phyloP scores from a whole-genome alignment of 768 basidiomycete species.

The Tylopilus felleus region DNA sequence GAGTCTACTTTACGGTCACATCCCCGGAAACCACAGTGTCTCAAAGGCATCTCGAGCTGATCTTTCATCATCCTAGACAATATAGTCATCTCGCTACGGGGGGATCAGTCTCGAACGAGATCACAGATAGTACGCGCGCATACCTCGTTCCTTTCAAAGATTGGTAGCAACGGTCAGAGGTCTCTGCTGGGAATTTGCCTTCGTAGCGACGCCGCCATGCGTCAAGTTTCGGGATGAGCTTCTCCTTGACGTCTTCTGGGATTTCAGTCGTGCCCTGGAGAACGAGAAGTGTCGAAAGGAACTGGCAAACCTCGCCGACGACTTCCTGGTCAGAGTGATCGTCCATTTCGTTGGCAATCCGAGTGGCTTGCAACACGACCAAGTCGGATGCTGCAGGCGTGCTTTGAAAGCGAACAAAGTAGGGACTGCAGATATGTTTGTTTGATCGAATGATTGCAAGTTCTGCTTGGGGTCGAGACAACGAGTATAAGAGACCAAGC shows the following conservation, averaged over 20 bases:
- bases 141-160: constrained; percentile 31
- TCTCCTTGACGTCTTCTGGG: constrained; percentile 30
- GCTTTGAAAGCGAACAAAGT: constrained; percentile 39
- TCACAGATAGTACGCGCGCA: constrained; percentile 2
- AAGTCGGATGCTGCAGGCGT: constrained; percentile 32
- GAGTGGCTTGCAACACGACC: constrained; percentile 36
- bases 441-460: neutral
- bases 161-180: constrained; percentile 36
- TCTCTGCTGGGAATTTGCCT: constrained; percentile 33
- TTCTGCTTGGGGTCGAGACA: constrained; percentile 9
- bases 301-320: constrained; percentile 38
- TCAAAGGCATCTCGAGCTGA: constrained; percentile 30
- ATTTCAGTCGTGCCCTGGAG: constrained; percentile 35
- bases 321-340: constrained; percentile 15
- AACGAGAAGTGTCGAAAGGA: constrained; percentile 38
- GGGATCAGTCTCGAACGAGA: neutral
- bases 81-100: constrained; percentile 25
- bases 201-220: constrained; percentile 31
- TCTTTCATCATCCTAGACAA: constrained; percentile 30
- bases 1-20: constrained; percentile 22
- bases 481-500: constrained; percentile 30
- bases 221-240: constrained; percentile 33
- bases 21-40: constrained; percentile 31
- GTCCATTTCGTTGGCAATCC: constrained; percentile 24
- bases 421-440: constrained; percentile 29